Evolutionary conservation across 352 stramenopile genomes (phyloP), one percentile per base, ranked within the genome.

Genomic region (Phytophthora capsici): DNA sequence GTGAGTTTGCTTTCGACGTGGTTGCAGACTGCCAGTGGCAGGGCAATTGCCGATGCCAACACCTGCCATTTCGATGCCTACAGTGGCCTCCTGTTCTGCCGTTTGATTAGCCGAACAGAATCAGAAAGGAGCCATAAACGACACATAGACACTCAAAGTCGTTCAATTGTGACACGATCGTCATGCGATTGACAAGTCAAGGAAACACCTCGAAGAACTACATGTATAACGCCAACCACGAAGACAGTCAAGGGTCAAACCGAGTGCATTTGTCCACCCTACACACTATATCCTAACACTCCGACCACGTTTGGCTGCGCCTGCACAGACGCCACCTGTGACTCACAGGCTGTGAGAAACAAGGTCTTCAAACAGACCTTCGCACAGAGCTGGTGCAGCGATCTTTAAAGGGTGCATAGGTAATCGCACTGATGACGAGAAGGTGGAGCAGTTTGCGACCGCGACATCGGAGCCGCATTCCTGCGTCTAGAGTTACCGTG

Each of bases 381-480:
- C 36, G 26, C 34, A 20, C 57, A 65, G 20, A 51, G 14, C 47
- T 6, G 17, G 50, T 14, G n/a, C 51, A 58, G 36, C 4, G 54
- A 60, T 70, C 63, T 66, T 72, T 20, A 69, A 59, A 69, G n/a
- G 50, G 36, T 34, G 57, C 7, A 28, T 6, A 28, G 7, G 25
- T 59, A 48, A 47, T 43, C 19, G 4, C 9, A 16, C 37, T 8
- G 44, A 59, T 49, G 44, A 59, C 44, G 26, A 28, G 34, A 28
- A 22, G 0, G 20, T 13, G 5, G 9, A 49, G 50, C 36, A 14
- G 50, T 41, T 34, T 40, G n/a, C 53, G 17, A 25, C 17, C 6
- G 20, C 40, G 37, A 49, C 22, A 23, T 49, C 16, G 19, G 23
- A 17, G 41, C n/a, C 5, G 38, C 20, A 20, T 48, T 22, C 9